Evolutionary conservation across 176 grass and related monocot species (phyloP).

Genomic region (Secale cereale): DNA sequence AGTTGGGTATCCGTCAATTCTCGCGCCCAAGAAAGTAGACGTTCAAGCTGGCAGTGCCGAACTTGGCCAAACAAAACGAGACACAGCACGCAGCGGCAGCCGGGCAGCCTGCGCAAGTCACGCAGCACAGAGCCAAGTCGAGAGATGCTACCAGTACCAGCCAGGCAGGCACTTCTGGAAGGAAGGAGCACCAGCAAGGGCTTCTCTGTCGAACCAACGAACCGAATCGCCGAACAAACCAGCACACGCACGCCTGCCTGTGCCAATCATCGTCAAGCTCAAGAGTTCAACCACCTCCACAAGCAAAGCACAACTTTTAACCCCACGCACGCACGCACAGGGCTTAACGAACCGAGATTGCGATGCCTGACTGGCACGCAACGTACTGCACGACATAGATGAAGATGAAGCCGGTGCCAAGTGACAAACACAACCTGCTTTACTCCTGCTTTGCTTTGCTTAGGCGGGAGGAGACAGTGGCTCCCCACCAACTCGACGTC

Average conservation of each 20-base stretch:
- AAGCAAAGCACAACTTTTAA: too few relatives aligned
- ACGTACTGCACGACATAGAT: not conserved
- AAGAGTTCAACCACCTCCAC: too few relatives aligned
- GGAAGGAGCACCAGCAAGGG: not conserved
- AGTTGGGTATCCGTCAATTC: not conserved
- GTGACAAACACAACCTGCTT: not conserved
- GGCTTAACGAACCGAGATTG: conserved; percentile 2
- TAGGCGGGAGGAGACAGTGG: conserved; percentile 18
- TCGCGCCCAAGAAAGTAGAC: not conserved
- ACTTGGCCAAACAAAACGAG: not conserved
- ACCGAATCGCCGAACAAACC: not conserved
- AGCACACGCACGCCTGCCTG: not conserved
- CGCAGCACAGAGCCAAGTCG: too few relatives aligned
- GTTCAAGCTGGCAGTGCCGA: not conserved
- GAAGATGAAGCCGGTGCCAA: not conserved
- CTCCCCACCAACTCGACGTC: conserved; percentile 1
- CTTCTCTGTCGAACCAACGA: not conserved
- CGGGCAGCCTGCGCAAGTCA: not conserved
- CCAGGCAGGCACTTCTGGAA: not conserved
- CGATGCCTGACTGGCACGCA: not conserved
- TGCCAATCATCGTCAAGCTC: not conserved
- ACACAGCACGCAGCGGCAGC: not conserved
- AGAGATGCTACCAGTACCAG: too few relatives aligned
- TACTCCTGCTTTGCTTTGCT: conserved; percentile 8
- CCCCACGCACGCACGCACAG: not conserved